Evolutionary conservation across 371 early-diverging fungal genomes (phyloP).

Genomic region (Mucor ambiguus): DNA sequence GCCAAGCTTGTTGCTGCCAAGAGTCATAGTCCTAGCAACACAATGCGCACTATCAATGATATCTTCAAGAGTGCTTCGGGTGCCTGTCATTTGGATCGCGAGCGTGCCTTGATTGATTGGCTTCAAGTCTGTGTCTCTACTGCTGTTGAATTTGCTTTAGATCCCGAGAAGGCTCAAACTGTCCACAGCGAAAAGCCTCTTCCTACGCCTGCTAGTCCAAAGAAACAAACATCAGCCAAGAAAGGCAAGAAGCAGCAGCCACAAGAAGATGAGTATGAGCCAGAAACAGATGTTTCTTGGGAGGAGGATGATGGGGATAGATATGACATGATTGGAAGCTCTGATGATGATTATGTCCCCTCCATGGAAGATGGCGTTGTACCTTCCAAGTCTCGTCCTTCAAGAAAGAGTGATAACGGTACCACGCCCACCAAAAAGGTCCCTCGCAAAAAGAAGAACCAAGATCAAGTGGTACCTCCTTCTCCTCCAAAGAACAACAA

Average conservation of each 20-base stretch:
- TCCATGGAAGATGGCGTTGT: constrained; percentile 25
- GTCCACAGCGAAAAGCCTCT: constrained; percentile 13
- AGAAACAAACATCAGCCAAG: constrained; percentile 4
- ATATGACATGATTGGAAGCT: constrained; percentile 27
- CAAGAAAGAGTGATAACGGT: neutral
- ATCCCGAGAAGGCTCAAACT: neutral
- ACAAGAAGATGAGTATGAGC: constrained; percentile 1
- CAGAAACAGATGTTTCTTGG: constrained; percentile 12
- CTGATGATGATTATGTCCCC: constrained; percentile 46
- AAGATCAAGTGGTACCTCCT: constrained; percentile 24
- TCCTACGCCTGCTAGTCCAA: neutral
- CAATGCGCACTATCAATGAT: constrained; percentile 28
- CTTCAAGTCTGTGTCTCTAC: constrained; percentile 41
- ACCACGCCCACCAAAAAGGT: constrained; percentile 7
- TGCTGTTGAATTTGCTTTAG: constrained; percentile 32
- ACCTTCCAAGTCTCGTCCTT: neutral
- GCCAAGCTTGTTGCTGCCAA: constrained; percentile 26
- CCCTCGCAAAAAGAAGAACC: constrained; percentile 18
- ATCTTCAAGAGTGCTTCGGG: constrained; percentile 40
- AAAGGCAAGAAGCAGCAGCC: neutral
- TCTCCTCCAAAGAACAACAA: neutral
- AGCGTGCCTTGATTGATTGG: constrained; percentile 46
- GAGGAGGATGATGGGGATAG: constrained; percentile 29
- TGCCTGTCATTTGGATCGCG: constrained; percentile 27
- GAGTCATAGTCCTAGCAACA: constrained; percentile 38